A percentile compares a stretch with the other conserved stretches of the same genome.
These are phyloP conservation scores for Metschnikowia corniflorae DNA, from an alignment of 805 yeast species.

Conservation along the genomic window DNA sequence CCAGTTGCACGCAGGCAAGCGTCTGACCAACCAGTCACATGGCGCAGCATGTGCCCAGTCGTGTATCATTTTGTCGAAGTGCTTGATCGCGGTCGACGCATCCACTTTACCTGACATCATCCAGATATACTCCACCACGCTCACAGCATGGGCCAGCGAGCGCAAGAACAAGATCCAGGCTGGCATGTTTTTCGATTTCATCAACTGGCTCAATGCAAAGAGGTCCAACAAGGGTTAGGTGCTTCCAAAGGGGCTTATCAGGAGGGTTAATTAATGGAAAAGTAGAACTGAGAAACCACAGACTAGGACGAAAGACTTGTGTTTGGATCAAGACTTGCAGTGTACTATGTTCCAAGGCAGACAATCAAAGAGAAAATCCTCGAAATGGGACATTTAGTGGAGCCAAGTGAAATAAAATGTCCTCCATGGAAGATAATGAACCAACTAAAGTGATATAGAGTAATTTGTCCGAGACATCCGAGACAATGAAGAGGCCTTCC, in stretches of 20 bases:
- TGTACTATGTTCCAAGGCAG: too few species aligned
- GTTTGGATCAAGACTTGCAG: too few species aligned
- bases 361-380: too few species aligned
- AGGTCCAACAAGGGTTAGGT: conserved; percentile 7
- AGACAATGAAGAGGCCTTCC: conserved; percentile 1
- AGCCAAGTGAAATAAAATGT: conserved; percentile 1
- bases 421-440: conserved; percentile 1
- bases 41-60: conserved; percentile 60
- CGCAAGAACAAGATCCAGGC: conserved; percentile 47
- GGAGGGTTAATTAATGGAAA: too few species aligned
- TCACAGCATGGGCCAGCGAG: conserved; percentile 59
- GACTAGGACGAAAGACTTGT: too few species aligned
- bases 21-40: conserved; percentile 46
- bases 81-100: conserved; percentile 39
- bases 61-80: conserved; percentile 62
- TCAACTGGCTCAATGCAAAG: conserved; percentile 60
- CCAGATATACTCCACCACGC: conserved; percentile 51
- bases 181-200: conserved; percentile 66
- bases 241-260: too few species aligned
- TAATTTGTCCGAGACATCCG: conserved; percentile 2
- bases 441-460: conserved; percentile 4
- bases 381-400: too few species aligned
- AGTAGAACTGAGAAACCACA: too few species aligned
- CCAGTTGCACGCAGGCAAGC: conserved; percentile 42
- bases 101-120: conserved; percentile 42